A percentile compares a stretch with the other conserved stretches of the same genome.
These are phyloP conservation scores for Reutealis trisperma DNA, from an alignment of 345 rosid genomes.

Conservation along the genomic window DNA sequence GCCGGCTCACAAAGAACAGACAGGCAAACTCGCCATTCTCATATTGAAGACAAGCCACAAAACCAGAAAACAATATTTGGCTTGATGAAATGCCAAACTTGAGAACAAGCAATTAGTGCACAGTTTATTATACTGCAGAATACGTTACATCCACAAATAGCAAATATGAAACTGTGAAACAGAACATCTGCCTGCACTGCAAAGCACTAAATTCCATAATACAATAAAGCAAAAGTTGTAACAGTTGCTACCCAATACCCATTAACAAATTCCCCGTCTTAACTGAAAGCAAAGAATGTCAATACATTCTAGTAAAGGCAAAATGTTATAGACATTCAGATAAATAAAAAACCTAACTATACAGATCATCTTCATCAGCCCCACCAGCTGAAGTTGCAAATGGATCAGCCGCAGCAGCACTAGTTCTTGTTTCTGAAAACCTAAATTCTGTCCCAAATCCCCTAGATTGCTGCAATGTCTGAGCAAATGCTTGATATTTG, in stretches of 20 bases:
- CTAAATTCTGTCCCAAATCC: constrained; percentile 48
- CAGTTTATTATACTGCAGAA: no score
- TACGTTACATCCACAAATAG: background rate
- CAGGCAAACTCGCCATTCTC: no score
- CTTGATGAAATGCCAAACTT: no score
- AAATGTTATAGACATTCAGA: background rate
- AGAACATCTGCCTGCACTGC: background rate
- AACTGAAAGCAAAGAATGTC: background rate
- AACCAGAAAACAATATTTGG: no score
- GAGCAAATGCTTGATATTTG: constrained; percentile 47
- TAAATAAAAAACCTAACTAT: constrained; percentile 26
- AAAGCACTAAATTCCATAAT: constrained; percentile 1
- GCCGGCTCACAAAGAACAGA: no score
- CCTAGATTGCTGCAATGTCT: constrained; percentile 51
- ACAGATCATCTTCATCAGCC: constrained; percentile 47
- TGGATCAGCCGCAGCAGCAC: constrained; percentile 36
- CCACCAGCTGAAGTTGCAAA: constrained; percentile 38
- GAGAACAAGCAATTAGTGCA: no score
- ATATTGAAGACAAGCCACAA: no score
- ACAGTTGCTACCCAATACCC: background rate
- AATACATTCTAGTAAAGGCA: background rate
- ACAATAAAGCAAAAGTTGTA: background rate
- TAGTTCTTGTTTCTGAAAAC: constrained; percentile 30
- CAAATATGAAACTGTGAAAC: background rate
- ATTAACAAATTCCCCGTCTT: background rate